Base-by-base conservation (phyloP, 169 alveolate species). In the Plasmodium gonderi region DNA sequence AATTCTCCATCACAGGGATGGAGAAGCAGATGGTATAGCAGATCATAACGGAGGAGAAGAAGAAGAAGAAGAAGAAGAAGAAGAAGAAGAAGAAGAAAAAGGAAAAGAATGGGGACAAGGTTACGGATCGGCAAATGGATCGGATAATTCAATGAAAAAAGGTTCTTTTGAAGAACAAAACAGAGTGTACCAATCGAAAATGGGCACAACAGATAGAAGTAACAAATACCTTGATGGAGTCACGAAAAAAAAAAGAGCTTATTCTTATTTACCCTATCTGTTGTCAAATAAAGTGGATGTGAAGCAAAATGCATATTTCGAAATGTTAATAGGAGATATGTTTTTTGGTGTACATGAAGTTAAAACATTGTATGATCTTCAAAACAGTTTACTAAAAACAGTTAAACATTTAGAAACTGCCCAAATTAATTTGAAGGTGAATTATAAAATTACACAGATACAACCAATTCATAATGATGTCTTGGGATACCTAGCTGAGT, bases 341-440 rank as follows among this genome's bases (percentile, higher is more conserved):
- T 83, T 83, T 40, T 83, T 83, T 76, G 92, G 92, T 29, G 83
- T 31, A 6, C 92, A 83, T 60, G 78, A 83, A 64, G 82, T 72
- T 14, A 83, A 69, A n/a, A 72, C 92, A n/a, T 69, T 83, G 45
- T 42, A 83, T 83, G 82, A 74, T 12, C 64, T 83, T 1, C 92
- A 83, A 36, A 83, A 54, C 42, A 83, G 80, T 14, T 42, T 83
- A 36, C 64, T 83, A 38, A 83, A 83, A 45, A 83, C 92, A 6
- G 92, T 72, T 0, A 83, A 83, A 60, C 60, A 83, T 83, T 47
- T 83, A 40, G 92, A 83, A 76, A 76, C 60, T 12, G 36, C 92
- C 14, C 85, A 83, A 69, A 74, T 83, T 0, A 83, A 83, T 36
- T 36, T 83, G 17, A 83, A 83, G 75, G 77, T 83, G 12, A 83